Evolutionary conservation across 352 stramenopile species (phyloP), one percentile per base, ranked within the genome.

Genomic region (Pythium folliculosum): DNA sequence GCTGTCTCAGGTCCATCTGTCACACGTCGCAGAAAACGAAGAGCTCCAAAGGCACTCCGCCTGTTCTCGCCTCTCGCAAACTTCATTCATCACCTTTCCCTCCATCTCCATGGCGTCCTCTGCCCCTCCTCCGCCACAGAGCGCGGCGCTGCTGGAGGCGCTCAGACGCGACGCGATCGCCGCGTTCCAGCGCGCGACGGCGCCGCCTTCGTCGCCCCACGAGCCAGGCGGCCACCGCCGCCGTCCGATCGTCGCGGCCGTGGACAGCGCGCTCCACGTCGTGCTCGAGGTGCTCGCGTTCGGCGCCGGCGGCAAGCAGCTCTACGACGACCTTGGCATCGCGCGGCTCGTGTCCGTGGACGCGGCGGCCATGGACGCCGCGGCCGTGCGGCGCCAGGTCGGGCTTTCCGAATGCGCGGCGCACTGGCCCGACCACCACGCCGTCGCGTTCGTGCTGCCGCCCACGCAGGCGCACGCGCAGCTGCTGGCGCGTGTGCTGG

Each of bases 281-380:
- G 79, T 92, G 45, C 81, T 94, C 58, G 79, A 94, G 44, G 58
- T 92, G 52, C 70, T 94, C 37, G 81, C 83, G 55, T 80, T 76
- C 70, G 86, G 86, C 68, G 80, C 75, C 17, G 86, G 86, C 40
- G 83, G 86, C 27, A 72, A 72, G 25, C 78, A 86, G 17, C 88
- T 90, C 65, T 94, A 89, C 66, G 81, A 86, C 21, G 35, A 74
- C 5, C 72, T 89, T 19, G 61, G 70, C 9, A 76, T 94, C 22
- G 49, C 76, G 22, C 73, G 74, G n/a, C 73, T 94, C 45, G 53
- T 90, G 30, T 74, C 75, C 5, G 51, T 91, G 9, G 65, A 87
- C 37, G 73, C 78, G 6, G 63, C 69, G 2, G 55, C 43, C 1
- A 72, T 72, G 50, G 73, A 87, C 25, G 65, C 61, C 3, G 10